phyloP scores from a whole-genome alignment of 306 rosid genomes.

The Morella rubra region DNA sequence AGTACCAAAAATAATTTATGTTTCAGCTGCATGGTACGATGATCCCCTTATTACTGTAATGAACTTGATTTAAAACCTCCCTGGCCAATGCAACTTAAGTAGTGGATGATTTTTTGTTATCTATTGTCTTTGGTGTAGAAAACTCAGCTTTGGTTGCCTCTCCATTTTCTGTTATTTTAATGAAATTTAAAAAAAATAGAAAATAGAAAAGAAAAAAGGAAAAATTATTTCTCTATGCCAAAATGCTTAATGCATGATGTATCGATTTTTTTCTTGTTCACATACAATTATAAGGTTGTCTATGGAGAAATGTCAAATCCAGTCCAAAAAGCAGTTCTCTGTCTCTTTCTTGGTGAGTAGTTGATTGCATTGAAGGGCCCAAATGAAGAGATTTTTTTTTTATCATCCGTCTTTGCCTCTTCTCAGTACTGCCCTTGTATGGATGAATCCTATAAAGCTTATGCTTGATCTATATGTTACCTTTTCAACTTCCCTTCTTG shows the following conservation, averaged over 20 bases:
- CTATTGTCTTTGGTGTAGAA: neutral
- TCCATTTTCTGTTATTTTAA: too few relatives aligned
- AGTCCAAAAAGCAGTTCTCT: neutral
- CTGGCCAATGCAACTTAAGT: neutral
- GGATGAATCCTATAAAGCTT: neutral
- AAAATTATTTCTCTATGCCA: neutral
- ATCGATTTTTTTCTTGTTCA: neutral
- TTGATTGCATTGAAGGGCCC: neutral
- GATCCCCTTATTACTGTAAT: neutral
- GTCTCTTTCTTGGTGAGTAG: neutral
- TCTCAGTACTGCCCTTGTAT: neutral
- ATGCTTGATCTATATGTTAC: neutral
- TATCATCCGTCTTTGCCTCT: neutral
- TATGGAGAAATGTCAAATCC: neutral
- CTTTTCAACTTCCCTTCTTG: constrained; percentile 11
- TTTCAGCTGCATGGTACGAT: neutral
- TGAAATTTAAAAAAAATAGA: too few relatives aligned
- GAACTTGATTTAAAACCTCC: neutral
- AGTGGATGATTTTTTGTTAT: neutral
- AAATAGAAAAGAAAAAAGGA: too few relatives aligned
- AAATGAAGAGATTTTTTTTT: neutral
- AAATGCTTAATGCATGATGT: neutral
- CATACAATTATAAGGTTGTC: neutral
- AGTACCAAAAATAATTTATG: neutral
- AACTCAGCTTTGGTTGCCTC: neutral